These are phyloP conservation scores for Rhodofomes roseus DNA, from an alignment of 1,284 basidiomycete genomes.

Conservation along the genomic window DNA sequence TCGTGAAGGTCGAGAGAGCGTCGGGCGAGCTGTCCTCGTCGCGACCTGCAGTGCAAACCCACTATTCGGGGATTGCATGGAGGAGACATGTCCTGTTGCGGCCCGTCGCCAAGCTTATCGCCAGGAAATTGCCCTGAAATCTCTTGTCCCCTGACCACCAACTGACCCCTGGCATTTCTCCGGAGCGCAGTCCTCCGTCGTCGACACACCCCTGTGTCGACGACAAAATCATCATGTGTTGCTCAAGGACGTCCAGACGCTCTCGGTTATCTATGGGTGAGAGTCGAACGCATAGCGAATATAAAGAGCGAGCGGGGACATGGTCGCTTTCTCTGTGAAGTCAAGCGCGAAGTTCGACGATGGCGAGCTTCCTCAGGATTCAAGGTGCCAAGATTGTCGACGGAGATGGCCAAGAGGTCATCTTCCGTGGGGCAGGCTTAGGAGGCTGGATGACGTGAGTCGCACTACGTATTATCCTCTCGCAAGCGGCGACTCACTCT, in stretches of 20 bases:
- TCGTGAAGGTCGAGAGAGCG: too few species aligned
- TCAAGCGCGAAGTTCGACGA: conserved; percentile 2
- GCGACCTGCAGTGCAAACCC: too few species aligned
- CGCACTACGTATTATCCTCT: background rate
- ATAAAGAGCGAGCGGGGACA: background rate
- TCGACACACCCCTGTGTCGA: background rate
- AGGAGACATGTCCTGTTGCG: too few species aligned
- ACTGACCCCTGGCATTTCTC: background rate
- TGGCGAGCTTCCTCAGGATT: conserved; percentile 45
- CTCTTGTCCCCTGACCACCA: background rate
- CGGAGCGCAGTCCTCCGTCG: background rate
- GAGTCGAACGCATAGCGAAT: background rate
- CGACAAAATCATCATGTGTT: background rate
- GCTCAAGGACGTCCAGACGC: background rate
- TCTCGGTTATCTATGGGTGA: background rate
- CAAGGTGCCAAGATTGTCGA: conserved; percentile 55
- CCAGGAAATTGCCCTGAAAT: background rate
- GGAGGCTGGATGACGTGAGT: conserved; percentile 72
- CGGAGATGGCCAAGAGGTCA: conserved; percentile 48
- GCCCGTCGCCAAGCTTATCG: background rate
- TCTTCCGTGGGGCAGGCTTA: conserved; percentile 64
- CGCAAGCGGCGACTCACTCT: background rate
- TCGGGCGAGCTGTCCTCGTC: too few species aligned
- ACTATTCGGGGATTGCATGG: too few species aligned
- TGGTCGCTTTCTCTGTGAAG: background rate